A percentile compares a stretch with the other conserved stretches of the same genome.
Evolutionary conservation across 2,329 filamentous ascomycete species (phyloP).

Genomic region (Colletotrichum costaricense): DNA sequence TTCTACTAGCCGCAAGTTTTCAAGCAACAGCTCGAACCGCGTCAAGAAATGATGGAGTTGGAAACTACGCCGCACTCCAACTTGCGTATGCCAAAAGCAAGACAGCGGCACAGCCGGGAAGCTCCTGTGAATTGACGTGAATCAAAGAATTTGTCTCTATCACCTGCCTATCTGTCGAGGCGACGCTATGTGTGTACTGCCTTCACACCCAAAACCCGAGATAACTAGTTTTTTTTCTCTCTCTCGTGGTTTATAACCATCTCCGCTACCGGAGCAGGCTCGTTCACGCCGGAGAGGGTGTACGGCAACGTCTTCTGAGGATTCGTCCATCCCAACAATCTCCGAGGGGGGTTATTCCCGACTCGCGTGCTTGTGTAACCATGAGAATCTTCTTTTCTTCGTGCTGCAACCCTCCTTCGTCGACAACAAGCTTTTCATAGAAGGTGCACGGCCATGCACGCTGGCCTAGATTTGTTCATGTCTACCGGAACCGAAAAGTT

Average conservation of each 20-base stretch:
- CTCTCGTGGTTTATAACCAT: background rate
- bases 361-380: background rate
- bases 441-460: no score
- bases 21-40: background rate
- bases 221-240: background rate
- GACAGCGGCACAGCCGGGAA: background rate
- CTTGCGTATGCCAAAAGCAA: background rate
- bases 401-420: background rate
- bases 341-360: background rate
- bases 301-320: background rate
- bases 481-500: background rate
- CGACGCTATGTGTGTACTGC: background rate
- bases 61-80: background rate
- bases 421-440: background rate
- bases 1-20: background rate
- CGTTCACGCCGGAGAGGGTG: constrained; percentile 29
- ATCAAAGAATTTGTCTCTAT: no score
- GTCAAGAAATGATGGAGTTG: background rate
- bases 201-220: background rate
- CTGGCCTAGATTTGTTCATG: background rate
- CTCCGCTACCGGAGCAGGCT: background rate
- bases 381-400: background rate
- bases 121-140: no score
- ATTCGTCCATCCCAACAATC: background rate
- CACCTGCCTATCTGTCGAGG: background rate